Conservation (phyloP, 2,329 filamentous ascomycete genomes). For the Trichoderma endophyticum region DNA sequence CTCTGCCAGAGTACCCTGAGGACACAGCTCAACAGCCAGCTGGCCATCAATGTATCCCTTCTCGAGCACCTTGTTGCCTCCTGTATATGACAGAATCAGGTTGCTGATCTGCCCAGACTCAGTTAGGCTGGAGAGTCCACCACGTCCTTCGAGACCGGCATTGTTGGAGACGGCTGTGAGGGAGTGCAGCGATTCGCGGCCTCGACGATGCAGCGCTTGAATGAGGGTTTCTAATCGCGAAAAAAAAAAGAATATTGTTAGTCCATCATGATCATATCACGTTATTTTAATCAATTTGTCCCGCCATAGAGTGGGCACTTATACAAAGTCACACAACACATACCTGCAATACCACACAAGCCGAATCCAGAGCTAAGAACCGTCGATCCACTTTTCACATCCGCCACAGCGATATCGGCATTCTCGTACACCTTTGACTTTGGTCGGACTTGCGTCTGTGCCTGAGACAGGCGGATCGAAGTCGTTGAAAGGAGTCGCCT, state of each 20-base stretch:
- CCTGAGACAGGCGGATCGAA: slow-evolving; percentile 11
- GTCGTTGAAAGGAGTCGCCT: slow-evolving; percentile 8
- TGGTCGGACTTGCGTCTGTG: slow-evolving; percentile 24
- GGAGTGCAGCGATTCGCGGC: slow-evolving; percentile 58
- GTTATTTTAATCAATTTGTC: neutral
- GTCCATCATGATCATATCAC: neutral
- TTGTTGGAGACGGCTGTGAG: slow-evolving; percentile 81
- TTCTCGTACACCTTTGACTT: slow-evolving; percentile 49
- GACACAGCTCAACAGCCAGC: slow-evolving; percentile 71
- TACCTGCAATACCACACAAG: slow-evolving; percentile 72
- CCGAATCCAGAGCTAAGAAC: slow-evolving; percentile 78
- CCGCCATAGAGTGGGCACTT: neutral
- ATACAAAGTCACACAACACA: slow-evolving; percentile 22
- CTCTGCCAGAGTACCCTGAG: slow-evolving; percentile 72
- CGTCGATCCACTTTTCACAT: slow-evolving; percentile 66
- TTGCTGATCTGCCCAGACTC: slow-evolving; percentile 67
- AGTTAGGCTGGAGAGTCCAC: slow-evolving; percentile 66
- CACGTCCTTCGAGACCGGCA: slow-evolving; percentile 65
- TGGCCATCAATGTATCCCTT: slow-evolving; percentile 71
- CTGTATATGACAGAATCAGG: slow-evolving; percentile 72
- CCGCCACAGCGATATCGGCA: slow-evolving; percentile 66
- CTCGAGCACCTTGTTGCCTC: slow-evolving; percentile 74
- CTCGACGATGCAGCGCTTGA: slow-evolving; percentile 59
- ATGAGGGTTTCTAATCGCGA: slow-evolving; percentile 62
- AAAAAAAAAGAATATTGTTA: neutral